These are phyloP conservation scores for Stagonosporopsis chrysanthemi DNA, from an alignment of 2,329 filamentous ascomycete genomes.

Conservation along the genomic window DNA sequence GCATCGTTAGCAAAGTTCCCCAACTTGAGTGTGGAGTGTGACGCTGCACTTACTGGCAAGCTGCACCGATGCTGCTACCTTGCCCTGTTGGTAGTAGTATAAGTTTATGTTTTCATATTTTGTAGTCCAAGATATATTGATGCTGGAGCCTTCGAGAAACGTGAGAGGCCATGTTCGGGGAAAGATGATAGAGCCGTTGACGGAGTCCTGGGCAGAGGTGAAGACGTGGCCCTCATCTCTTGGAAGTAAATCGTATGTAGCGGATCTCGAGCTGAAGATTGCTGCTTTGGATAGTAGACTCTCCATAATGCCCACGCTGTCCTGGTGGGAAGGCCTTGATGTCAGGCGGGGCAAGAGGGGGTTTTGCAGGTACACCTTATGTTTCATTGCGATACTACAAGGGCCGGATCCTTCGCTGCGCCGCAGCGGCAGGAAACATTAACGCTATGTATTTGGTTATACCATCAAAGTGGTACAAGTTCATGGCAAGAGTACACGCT, in stretches of 20 bases:
- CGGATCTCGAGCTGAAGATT: too few relatives aligned
- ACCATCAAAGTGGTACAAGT: too few relatives aligned
- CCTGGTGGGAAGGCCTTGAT: too few relatives aligned
- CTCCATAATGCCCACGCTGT: too few relatives aligned
- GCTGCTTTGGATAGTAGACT: too few relatives aligned
- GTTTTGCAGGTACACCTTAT: neutral
- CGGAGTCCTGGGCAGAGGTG: neutral
- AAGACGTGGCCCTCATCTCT: neutral
- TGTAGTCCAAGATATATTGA: neutral
- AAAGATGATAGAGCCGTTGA: neutral
- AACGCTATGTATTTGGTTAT: neutral
- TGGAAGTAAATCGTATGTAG: neutral
- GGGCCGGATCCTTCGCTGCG: neutral
- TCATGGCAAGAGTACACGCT: too few relatives aligned
- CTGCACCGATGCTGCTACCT: neutral
- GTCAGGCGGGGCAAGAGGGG: too few relatives aligned
- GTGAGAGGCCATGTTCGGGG: neutral
- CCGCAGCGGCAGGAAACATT: neutral
- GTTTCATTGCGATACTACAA: neutral
- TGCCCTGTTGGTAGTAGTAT: neutral
- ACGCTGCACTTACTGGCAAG: neutral
- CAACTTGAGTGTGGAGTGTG: neutral
- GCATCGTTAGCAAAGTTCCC: neutral
- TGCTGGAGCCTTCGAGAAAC: neutral
- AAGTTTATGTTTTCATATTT: neutral